Evolutionary conservation across 2,329 filamentous ascomycete species (phyloP).

Genomic region (Scorias spongiosa): DNA sequence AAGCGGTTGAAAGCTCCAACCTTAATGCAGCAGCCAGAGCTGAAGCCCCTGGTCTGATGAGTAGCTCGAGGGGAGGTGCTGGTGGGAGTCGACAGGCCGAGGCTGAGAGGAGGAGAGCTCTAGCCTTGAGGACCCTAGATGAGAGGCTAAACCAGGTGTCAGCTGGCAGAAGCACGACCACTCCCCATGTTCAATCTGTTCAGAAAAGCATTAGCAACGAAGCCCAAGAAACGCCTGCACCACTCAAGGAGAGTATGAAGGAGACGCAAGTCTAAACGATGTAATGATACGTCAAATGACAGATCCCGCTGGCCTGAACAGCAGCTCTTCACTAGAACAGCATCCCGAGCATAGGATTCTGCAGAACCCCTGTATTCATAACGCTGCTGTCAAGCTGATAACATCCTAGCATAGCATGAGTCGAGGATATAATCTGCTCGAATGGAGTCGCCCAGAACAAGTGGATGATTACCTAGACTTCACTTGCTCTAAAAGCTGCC

Average conservation of each 20-base stretch:
- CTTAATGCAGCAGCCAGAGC: conserved; percentile 53
- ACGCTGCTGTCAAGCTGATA: no score
- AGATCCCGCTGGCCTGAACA: no score
- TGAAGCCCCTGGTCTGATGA: conserved; percentile 45
- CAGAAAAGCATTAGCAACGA: neutral
- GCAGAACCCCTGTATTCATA: no score
- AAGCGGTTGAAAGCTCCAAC: conserved; percentile 60
- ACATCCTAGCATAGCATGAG: no score
- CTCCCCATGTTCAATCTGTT: neutral
- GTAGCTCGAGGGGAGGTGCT: conserved; percentile 28
- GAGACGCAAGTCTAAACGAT: neutral
- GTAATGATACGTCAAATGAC: no score
- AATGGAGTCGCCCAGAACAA: no score
- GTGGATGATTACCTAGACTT: no score
- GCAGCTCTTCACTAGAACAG: no score
- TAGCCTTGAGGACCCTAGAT: conserved; percentile 83
- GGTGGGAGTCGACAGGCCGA: conserved; percentile 64
- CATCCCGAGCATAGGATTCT: no score
- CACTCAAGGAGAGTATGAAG: neutral
- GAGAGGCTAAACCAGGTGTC: conserved; percentile 53
- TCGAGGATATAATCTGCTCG: no score
- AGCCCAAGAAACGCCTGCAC: neutral
- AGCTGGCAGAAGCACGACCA: neutral
- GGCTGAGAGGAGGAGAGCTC: conserved; percentile 72
- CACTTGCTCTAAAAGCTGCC: no score